Base-by-base conservation (phyloP, 306 rosid species). In the Amphicarpaea edgeworthii region DNA sequence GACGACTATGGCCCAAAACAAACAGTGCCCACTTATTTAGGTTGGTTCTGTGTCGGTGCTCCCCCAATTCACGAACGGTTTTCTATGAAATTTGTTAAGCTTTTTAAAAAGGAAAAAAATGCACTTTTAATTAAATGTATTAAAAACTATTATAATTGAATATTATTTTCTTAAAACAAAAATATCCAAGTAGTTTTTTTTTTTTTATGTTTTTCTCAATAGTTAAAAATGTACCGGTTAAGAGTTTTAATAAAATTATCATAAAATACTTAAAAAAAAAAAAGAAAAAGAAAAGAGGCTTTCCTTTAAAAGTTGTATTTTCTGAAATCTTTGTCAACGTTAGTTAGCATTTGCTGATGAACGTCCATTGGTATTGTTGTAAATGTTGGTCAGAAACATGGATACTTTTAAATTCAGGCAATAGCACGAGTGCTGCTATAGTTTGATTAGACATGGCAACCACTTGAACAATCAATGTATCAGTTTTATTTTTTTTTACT, bases 11-110 rank as follows among this genome's bases (percentile, higher is more conserved):
- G 45, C 55, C 77, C 42, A 57, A 57, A 72, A 24, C 66, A 38
- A 11, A 40, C 10, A 72, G 20, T 12, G 17, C 43, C 63, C 28
- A 49, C 46, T 16, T 17, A 61, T 16, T 7, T 67, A 6, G 40
- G 15, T 19, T 30, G 10, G 32, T 49, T 45, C 7, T 69, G 61
- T 50, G 62, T 51, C 47, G 20, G 75, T 70, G 75, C 20, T 50
- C 74, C 62, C 34, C 45, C 15, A 11, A 47, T 28, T 8, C 8
- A 66, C 1, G 20, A 34, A 63, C 1, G n/a, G 15, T 17, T 37
- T 41, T 38, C 5, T 17, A 5, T 5, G 50, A 38, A 64, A 19
- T 9, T 2, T 5, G 8, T 34, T 61, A n/a, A 23, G 21, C 8
- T 34, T 61, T 61, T 61, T 34, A 0, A 9, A 1, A 8, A 9